Percentiles rank a stretch among this genome's conserved stretches.
Conservation (phyloP, 176 grass and related monocot genomes). For the Oryza glumipatula region DNA sequence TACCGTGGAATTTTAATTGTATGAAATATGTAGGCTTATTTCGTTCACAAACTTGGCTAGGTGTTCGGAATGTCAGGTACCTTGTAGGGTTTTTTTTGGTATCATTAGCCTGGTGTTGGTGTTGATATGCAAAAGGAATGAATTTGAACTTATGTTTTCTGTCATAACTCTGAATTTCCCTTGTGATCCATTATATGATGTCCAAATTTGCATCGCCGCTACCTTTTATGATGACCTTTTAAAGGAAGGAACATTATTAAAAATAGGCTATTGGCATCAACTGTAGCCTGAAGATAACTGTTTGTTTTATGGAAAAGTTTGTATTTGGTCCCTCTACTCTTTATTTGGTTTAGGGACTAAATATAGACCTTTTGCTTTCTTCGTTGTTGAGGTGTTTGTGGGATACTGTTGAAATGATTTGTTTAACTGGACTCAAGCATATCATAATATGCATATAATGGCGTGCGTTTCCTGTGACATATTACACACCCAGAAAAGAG, state of each 20-base stretch:
- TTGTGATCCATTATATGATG: not conserved
- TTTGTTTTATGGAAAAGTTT: not conserved
- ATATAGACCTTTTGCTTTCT: not conserved
- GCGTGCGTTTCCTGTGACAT: not conserved
- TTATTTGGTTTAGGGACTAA: too few relatives aligned
- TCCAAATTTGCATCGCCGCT: not conserved
- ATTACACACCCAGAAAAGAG: not conserved
- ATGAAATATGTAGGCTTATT: not conserved
- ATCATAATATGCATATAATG: not conserved
- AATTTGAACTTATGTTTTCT: not conserved
- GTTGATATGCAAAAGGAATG: not conserved
- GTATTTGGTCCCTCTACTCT: too few relatives aligned
- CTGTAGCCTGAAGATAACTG: not conserved
- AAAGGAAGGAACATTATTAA: not conserved
- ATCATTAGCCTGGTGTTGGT: not conserved
- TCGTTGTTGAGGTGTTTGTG: not conserved
- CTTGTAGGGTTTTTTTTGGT: not conserved
- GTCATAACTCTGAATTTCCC: not conserved
- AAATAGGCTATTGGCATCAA: not conserved
- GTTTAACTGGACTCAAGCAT: slow-evolving; percentile 4
- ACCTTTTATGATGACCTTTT: not conserved
- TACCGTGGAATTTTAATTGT: not conserved
- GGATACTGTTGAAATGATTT: not conserved
- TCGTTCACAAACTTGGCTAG: not conserved
- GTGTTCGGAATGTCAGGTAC: not conserved